Conservation (phyloP, 1,284 basidiomycete genomes). For the Papiliotrema terrestris region DNA sequence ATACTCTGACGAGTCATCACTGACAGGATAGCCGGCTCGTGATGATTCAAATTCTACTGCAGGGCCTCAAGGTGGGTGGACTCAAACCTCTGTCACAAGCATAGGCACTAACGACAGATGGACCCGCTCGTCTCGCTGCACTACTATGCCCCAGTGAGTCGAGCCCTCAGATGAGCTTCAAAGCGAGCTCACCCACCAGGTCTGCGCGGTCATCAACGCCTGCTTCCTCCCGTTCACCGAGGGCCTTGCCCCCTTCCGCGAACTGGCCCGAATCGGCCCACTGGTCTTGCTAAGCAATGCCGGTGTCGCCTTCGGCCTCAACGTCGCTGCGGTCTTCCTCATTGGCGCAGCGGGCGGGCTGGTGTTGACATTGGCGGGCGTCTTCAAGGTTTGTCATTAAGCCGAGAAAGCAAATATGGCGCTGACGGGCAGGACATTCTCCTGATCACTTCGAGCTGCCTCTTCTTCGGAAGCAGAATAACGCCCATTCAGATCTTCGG, state of each 20-base stretch:
- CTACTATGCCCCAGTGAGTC: slow-evolving; percentile 74
- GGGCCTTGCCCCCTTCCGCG: slow-evolving; percentile 81
- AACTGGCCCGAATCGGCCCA: slow-evolving; percentile 66
- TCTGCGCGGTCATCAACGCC: slow-evolving; percentile 86
- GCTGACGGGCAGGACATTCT: slow-evolving; percentile 69
- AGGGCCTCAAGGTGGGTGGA: slow-evolving; percentile 43
- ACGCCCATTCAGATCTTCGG: slow-evolving; percentile 82
- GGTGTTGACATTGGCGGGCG: slow-evolving; percentile 87
- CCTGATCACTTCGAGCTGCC: slow-evolving; percentile 79
- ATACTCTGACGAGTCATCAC: neutral
- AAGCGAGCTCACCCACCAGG: slow-evolving; percentile 10
- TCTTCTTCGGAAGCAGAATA: slow-evolving; percentile 73
- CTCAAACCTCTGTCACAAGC: no score
- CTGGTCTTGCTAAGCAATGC: slow-evolving; percentile 77
- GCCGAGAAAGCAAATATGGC: neutral
- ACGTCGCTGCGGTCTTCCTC: slow-evolving; percentile 87
- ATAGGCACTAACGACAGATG: slow-evolving; percentile 66
- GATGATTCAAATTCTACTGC: slow-evolving; percentile 69
- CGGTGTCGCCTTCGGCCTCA: slow-evolving; percentile 81
- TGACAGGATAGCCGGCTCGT: slow-evolving; percentile 62
- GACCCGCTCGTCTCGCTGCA: slow-evolving; percentile 91
- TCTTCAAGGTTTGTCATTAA: slow-evolving; percentile 66
- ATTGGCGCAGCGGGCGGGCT: slow-evolving; percentile 84
- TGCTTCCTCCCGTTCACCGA: slow-evolving; percentile 82
- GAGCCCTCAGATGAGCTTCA: neutral